Evolutionary conservation across 257 asterid species (phyloP), one percentile per base, ranked within the genome.

Genomic region (Nicotiana undulata): DNA sequence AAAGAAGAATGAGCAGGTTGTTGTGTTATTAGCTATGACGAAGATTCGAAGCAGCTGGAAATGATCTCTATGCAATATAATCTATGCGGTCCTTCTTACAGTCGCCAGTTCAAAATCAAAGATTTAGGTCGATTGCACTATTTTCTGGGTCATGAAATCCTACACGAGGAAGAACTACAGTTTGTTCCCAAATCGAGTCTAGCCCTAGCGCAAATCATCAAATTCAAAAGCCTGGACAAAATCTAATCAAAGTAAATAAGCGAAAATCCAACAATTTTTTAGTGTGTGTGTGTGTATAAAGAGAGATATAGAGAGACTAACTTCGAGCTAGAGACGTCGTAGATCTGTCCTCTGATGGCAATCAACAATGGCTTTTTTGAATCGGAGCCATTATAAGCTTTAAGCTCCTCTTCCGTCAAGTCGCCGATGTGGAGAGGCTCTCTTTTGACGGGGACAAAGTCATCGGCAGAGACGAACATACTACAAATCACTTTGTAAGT

Each of bases 281-380:
- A 31, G 37, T 1, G 72, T 40, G 46, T 7, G 46, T 37, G 44
- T 37, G 46, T 8, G 11, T 37, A 1, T 37, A 22, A 4, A 20
- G 8, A 40, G 28, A 22, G 34, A 4, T 37, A 16, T 6, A 51
- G 60, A 49, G 46, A 61, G 7, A 24, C 53, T 22, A 79, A 94
- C 98, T 97, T 90, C 44, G 98, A 95, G 61, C 93, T 94, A 24
- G 99, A 93, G 37, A 95, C 98, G 44, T 93, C 97, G 34, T 92
- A 95, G 91, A 95, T 93, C 88, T 93, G 94, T 55, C 94, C 97
- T 85, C 90, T 95, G 81, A 93, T 92, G 26, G 98, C 95, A 93
- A 95, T 93, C 84, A 95, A 93, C 79, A 95, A 85, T 60, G 99
- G 98, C 85, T 90, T 92, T 56, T 77, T 32, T 10, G 94, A 89